Percentiles rank a stretch among this genome's conserved stretches.
phyloP scores from a whole-genome alignment of 192 early-diverging fungal genomes.

The Coemansia sp. region DNA sequence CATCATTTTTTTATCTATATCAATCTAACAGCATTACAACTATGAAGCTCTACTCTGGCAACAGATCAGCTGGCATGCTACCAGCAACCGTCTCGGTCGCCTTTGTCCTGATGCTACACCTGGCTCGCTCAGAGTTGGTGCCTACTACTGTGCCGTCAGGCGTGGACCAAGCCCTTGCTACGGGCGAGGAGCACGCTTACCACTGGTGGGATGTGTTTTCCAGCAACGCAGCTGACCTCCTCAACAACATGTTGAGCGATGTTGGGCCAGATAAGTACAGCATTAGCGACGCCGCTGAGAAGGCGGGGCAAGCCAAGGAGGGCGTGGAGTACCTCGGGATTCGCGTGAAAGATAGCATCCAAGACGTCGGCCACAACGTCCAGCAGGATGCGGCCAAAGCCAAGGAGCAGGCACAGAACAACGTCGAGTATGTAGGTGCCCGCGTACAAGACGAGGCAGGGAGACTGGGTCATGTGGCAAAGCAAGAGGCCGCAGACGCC shows the following conservation, averaged over 20 bases:
- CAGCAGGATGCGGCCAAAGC: not conserved
- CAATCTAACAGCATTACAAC: not conserved
- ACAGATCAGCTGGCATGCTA: not conserved
- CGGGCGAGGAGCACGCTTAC: slow-evolving; percentile 16
- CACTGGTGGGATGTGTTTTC: slow-evolving; percentile 48
- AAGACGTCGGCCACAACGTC: slow-evolving; percentile 10
- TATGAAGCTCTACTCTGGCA: not conserved
- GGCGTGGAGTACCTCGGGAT: slow-evolving; percentile 4
- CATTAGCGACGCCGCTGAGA: slow-evolving; percentile 22
- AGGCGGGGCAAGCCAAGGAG: slow-evolving; percentile 14
- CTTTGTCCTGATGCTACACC: not conserved
- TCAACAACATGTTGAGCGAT: slow-evolving; percentile 10
- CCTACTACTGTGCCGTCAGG: slow-evolving; percentile 15
- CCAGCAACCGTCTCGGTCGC: not conserved
- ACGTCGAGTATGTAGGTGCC: not conserved
- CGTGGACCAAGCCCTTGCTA: not conserved
- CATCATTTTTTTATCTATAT: not conserved
- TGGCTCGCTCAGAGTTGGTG: slow-evolving; percentile 15
- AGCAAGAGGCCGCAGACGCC: not conserved
- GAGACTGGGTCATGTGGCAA: not conserved
- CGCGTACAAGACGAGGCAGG: not conserved
- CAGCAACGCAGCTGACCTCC: slow-evolving; percentile 17
- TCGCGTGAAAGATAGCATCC: slow-evolving; percentile 12
- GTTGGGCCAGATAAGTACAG: slow-evolving; percentile 14
- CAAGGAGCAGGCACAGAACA: slow-evolving; percentile 3